A percentile compares a stretch with the other conserved stretches of the same genome.
These are phyloP conservation scores for Aspergillus nidulans DNA, from an alignment of 495 filamentous ascomycete species.

Conservation along the genomic window DNA sequence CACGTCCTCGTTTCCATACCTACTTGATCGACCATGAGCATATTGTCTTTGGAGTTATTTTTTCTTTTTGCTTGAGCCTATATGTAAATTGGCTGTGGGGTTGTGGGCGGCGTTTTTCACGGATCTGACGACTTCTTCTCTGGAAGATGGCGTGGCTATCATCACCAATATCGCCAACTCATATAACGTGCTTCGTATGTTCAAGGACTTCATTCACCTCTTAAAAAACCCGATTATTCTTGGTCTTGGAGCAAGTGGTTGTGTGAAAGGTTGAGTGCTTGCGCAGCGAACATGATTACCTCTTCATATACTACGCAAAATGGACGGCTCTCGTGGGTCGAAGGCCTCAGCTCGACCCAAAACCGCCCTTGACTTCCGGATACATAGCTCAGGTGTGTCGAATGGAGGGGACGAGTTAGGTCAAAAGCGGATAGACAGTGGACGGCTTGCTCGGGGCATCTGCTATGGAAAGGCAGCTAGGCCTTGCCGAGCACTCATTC, in stretches of 20 bases:
- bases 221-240: background rate
- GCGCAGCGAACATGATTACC: no score
- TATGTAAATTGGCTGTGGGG: slow-evolving; percentile 34
- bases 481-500: no score
- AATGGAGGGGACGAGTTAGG: background rate
- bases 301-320: no score
- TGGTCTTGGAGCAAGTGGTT: no score
- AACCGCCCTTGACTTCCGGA: background rate
- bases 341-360: no score
- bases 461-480: no score
- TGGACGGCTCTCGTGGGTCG: no score
- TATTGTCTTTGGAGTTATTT: slow-evolving; percentile 34
- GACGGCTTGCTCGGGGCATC: background rate
- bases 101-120: slow-evolving; percentile 42
- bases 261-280: no score
- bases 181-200: slow-evolving; percentile 42
- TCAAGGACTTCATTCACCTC: slow-evolving; percentile 9
- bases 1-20: slow-evolving; percentile 30
- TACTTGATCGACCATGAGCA: slow-evolving; percentile 34
- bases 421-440: background rate
- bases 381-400: background rate
- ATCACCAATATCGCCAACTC: slow-evolving; percentile 41
- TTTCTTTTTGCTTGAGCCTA: slow-evolving; percentile 33
- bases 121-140: slow-evolving; percentile 41
- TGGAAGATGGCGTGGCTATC: slow-evolving; percentile 36